Conservation (phyloP, 345 rosid genomes). For the Citrus hindsii region DNA sequence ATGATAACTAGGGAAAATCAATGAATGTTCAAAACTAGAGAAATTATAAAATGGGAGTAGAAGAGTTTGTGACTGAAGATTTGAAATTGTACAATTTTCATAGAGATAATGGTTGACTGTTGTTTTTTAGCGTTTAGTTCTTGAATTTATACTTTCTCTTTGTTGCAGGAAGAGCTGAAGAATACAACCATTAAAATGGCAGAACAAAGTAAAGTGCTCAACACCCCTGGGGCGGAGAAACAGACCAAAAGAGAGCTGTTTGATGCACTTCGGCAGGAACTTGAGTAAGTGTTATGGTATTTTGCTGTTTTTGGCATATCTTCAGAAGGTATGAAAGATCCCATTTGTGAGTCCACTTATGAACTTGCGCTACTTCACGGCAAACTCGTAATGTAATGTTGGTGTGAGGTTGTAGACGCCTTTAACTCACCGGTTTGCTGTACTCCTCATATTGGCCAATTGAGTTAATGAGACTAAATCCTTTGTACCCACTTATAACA, state of each 20-base stretch:
- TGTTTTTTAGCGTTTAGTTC: neutral
- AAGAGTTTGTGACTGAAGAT: neutral
- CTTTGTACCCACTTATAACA: neutral
- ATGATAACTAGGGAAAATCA: neutral
- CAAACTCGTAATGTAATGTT: neutral
- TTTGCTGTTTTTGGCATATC: neutral
- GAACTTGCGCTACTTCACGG: neutral
- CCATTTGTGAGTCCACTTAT: neutral
- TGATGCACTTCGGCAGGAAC: conserved; percentile 87
- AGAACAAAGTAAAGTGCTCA: conserved; percentile 86
- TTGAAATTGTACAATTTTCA: neutral
- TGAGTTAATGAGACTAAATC: neutral
- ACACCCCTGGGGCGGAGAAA: conserved; percentile 84
- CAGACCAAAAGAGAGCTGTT: conserved; percentile 86
- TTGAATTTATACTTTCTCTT: neutral
- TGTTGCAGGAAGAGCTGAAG: conserved; percentile 71
- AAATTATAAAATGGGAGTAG: neutral
- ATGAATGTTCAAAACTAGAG: neutral
- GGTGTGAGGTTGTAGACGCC: neutral
- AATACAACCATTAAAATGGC: conserved; percentile 80
- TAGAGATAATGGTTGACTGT: neutral
- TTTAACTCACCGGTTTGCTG: neutral
- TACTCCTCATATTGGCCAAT: neutral
- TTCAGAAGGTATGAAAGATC: neutral
- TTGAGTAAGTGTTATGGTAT: conserved; percentile 49